Base-by-base conservation (phyloP, 169 alveolate species). In the Plasmodium vivax region DNA sequence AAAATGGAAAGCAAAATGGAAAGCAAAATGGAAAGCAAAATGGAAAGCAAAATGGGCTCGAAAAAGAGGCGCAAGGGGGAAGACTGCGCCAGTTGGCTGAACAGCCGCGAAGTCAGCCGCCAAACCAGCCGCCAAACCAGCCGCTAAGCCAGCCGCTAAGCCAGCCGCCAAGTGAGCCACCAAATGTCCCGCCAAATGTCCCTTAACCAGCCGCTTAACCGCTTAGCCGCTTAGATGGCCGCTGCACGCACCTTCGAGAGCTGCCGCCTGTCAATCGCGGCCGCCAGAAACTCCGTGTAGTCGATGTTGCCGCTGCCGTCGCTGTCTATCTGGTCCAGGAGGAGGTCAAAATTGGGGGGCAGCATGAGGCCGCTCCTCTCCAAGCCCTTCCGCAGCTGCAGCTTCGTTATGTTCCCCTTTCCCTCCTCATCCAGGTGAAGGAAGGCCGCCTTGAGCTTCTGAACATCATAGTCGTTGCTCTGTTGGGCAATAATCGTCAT, bases 251-350 rank as follows among this genome's bases (percentile, higher is more conserved):
- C 93, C 92, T 91, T 85, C 6, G 94, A 74, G 23, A 93, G 77
- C 2, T 92, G 92, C 51, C 84, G 93, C 79, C 97, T 93, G 45
- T 95, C 97, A 32, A 97, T 51, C 8, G 97, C 93, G 3, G 98
- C 98, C 10, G 98, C 98, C 43, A 96, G 45, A 47, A 97, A 97
- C 84, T 97, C 98, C 27, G 98, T 96, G 83, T 95, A 97, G 36
- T 96, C 98, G 16, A 97, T 97, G 41, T 93, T 96, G 0, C 99
- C 98, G 68, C 97, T 96, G n/a, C 98, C 98, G 85, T 98, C 98
- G 58, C 97, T 95, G 88, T 98, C 99, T 75, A 98, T 96, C 80
- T 96, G 97, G 47, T 96, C 96, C 84, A 98, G 93, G 71, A 98
- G 95, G 9, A 88, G 83, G 54, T 95, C 97, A 43, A 97, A 93